Conservation (phyloP, 768 basidiomycete genomes). For the Phlebiopsis flavidoalba region DNA sequence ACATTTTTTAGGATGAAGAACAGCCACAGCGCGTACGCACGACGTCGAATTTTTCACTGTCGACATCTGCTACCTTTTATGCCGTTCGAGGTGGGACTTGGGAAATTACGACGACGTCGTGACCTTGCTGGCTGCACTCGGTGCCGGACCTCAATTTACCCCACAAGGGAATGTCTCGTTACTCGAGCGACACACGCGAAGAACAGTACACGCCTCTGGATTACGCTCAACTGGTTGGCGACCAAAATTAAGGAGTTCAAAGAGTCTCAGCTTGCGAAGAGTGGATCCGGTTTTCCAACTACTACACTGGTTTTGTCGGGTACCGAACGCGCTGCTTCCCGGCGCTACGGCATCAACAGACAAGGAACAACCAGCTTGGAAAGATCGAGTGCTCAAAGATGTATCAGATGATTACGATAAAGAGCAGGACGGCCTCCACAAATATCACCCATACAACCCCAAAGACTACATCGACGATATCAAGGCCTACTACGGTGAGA, state of each 20-base stretch:
- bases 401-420: not conserved
- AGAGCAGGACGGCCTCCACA: not conserved
- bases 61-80: constrained; percentile 1
- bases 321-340: not conserved
- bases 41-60: not conserved
- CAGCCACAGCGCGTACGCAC: not conserved
- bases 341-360: not conserved
- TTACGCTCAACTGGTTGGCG: constrained; percentile 15
- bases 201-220: constrained; percentile 16
- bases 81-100: constrained; percentile 25
- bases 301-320: not conserved
- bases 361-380: constrained; percentile 1
- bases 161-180: not conserved
- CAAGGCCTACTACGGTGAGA: constrained; percentile 26
- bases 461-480: constrained; percentile 22
- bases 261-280: constrained; percentile 3
- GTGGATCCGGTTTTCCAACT: not conserved
- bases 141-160: constrained; percentile 21
- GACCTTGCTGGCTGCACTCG: constrained; percentile 22
- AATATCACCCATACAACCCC: constrained; percentile 7
- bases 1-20: not conserved
- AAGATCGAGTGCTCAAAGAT: not conserved
- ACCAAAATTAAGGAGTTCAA: constrained; percentile 14
- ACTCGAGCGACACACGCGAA: not conserved
- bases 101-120: constrained; percentile 19